Percentiles rank a stretch among this genome's conserved stretches.
These are phyloP conservation scores for Brassica napus DNA, from an alignment of 345 rosid genomes.

Conservation along the genomic window DNA sequence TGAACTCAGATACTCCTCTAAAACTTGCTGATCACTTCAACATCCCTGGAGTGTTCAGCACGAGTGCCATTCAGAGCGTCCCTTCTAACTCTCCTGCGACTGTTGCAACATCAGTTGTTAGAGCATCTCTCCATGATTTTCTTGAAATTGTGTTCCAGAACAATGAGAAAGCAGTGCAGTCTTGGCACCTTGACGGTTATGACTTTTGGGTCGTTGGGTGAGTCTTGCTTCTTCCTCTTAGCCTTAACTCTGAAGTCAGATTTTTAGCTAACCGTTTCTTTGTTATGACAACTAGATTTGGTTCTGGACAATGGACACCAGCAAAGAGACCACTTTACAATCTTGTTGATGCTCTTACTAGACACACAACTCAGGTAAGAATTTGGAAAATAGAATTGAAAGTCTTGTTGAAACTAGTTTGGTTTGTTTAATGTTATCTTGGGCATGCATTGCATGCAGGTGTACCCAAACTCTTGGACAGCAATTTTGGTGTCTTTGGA, in stretches of 20 bases:
- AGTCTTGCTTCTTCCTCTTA: conserved; percentile 31
- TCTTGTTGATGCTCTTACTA: conserved; percentile 66
- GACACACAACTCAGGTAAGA: conserved; percentile 81
- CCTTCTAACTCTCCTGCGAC: conserved; percentile 58
- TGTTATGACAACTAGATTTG: conserved; percentile 49
- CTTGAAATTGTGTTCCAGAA: conserved; percentile 78
- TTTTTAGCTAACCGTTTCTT: conserved; percentile 7
- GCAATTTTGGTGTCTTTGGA: conserved; percentile 72
- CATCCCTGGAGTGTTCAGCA: conserved; percentile 68
- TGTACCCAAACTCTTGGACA: conserved; percentile 87
- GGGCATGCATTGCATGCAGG: conserved; percentile 53
- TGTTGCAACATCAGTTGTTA: conserved; percentile 67
- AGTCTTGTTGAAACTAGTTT: neutral
- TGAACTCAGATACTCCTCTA: conserved; percentile 78
- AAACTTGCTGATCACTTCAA: conserved; percentile 84
- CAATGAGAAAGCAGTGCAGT: conserved; percentile 63
- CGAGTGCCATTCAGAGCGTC: conserved; percentile 49
- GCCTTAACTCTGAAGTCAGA: neutral
- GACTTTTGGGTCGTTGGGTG: conserved; percentile 95
- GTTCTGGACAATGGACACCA: conserved; percentile 71
- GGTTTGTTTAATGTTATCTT: neutral
- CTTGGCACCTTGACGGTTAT: conserved; percentile 98
- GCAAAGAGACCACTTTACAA: conserved; percentile 63
- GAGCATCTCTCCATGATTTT: conserved; percentile 59
- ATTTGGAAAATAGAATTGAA: neutral